A percentile compares a stretch with the other conserved stretches of the same genome.
Conservation (phyloP, 768 basidiomycete genomes). For the Podaxis rugospora region DNA sequence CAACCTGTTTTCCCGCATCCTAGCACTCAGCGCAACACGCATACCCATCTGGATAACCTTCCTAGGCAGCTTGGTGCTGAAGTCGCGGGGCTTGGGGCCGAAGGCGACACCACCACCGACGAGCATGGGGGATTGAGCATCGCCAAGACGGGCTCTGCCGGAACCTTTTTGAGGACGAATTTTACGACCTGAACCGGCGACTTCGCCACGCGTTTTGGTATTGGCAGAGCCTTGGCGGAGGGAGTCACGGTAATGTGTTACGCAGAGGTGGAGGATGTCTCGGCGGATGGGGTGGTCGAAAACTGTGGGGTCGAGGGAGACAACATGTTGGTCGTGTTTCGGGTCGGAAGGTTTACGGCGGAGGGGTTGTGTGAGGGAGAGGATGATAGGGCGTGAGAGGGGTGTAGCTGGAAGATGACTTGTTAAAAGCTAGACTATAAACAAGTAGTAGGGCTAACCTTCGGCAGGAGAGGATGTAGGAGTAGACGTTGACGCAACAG, state of each 20-base stretch:
- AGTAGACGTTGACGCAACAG: neutral
- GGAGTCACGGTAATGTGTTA: slow-evolving; percentile 81
- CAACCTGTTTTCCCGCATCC: slow-evolving; percentile 69
- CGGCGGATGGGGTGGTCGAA: slow-evolving; percentile 87
- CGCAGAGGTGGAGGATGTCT: slow-evolving; percentile 91
- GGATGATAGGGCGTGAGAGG: slow-evolving; percentile 45
- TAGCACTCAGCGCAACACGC: slow-evolving; percentile 82
- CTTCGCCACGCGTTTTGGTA: slow-evolving; percentile 90
- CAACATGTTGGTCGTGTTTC: slow-evolving; percentile 39
- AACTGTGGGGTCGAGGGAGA: slow-evolving; percentile 71
- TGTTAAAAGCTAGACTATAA: neutral
- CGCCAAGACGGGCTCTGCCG: slow-evolving; percentile 87
- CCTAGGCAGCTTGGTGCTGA: slow-evolving; percentile 86
- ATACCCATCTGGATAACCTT: slow-evolving; percentile 94
- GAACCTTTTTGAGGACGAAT: slow-evolving; percentile 89
- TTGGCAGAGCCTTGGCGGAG: slow-evolving; percentile 89
- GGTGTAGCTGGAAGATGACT: slow-evolving; percentile 24
- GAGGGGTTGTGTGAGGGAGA: slow-evolving; percentile 59
- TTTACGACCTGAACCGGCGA: slow-evolving; percentile 85
- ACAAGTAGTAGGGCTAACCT: neutral
- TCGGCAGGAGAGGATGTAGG: neutral
- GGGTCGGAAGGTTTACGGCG: slow-evolving; percentile 37
- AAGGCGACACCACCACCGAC: slow-evolving; percentile 92
- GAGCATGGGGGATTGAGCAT: slow-evolving; percentile 81
- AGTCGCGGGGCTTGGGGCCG: slow-evolving; percentile 88